Conservation (phyloP, 2,329 filamentous ascomycete genomes). For the Aspergillus oerlinghausenensis region DNA sequence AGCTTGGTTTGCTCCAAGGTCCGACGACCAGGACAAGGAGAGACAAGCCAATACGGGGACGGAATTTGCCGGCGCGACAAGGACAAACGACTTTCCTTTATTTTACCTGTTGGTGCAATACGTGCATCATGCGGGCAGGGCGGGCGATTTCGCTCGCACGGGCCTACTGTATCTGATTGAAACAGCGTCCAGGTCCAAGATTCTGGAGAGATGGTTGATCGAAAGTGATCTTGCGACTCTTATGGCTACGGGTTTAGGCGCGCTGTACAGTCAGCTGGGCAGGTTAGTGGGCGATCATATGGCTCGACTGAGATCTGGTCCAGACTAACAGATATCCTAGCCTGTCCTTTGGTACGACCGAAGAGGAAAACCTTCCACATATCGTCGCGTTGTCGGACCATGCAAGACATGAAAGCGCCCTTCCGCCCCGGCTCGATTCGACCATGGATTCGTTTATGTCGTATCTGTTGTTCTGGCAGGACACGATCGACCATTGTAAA, state of each 20-base stretch:
- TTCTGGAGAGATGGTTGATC: conserved; percentile 91
- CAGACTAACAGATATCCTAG: conserved; percentile 50
- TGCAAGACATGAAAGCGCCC: conserved; percentile 65
- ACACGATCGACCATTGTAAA: conserved; percentile 91
- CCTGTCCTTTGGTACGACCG: conserved; percentile 71
- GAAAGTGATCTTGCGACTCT: conserved; percentile 93
- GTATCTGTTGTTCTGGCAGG: conserved; percentile 95
- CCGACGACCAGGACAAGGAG: conserved; percentile 34
- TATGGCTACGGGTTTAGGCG: conserved; percentile 93
- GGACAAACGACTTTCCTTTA: conserved; percentile 88
- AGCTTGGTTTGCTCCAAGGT: conserved; percentile 78
- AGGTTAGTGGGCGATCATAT: conserved; percentile 37
- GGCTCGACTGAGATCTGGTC: conserved; percentile 48
- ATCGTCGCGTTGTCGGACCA: conserved; percentile 89
- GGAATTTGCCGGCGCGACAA: conserved; percentile 76
- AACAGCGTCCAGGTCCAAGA: conserved; percentile 74
- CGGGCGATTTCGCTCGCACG: conserved; percentile 92
- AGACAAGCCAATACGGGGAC: conserved; percentile 49
- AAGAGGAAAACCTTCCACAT: conserved; percentile 64
- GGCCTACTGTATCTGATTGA: conserved; percentile 95
- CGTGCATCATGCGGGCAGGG: conserved; percentile 89
- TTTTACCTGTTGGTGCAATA: conserved; percentile 96
- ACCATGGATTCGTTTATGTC: conserved; percentile 92
- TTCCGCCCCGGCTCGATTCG: conserved; percentile 74
- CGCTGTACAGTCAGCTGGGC: conserved; percentile 64